These are phyloP conservation scores for Globisporangium lucens DNA, from an alignment of 352 stramenopile species.

Conservation along the genomic window DNA sequence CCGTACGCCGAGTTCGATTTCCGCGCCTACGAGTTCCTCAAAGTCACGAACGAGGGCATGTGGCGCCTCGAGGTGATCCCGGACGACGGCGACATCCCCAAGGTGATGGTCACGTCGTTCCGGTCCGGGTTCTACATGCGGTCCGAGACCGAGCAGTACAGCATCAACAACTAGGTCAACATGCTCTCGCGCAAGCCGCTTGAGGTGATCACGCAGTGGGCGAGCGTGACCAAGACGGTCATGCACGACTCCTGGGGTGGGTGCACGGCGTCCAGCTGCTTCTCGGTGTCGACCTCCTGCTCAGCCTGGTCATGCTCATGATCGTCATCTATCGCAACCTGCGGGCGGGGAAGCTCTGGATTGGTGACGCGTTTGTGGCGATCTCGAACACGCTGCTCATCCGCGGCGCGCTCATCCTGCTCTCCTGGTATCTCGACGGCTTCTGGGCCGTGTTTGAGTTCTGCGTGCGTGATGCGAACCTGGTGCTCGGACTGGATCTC, in stretches of 20 bases:
- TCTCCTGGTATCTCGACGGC: constrained; percentile 27
- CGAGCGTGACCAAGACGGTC: neutral
- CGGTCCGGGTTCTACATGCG: constrained; percentile 31
- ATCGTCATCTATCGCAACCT: constrained; percentile 32
- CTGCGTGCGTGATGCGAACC: constrained; percentile 24
- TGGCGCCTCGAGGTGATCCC: constrained; percentile 26
- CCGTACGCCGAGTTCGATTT: constrained; percentile 34
- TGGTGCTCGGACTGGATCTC: constrained; percentile 18
- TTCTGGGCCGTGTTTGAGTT: constrained; percentile 44
- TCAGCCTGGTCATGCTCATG: constrained; percentile 28
- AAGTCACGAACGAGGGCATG: constrained; percentile 20
- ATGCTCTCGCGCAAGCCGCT: constrained; percentile 3
- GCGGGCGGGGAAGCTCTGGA: constrained; percentile 32
- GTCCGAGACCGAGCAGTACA: constrained; percentile 22
- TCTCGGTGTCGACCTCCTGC: constrained; percentile 30
- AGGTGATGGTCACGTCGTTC: constrained; percentile 26
- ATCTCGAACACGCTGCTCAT: constrained; percentile 24
- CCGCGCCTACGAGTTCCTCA: constrained; percentile 22
- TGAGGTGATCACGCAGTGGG: constrained; percentile 12
- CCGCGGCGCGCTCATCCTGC: constrained; percentile 21
- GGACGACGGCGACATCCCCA: constrained; percentile 20
- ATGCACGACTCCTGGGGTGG: constrained; percentile 32
- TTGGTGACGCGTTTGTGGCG: constrained; percentile 39
- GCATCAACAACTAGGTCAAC: constrained; percentile 23
- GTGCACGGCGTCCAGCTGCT: constrained; percentile 38